These are phyloP conservation scores for Emmonsia crescens DNA, from an alignment of 2,329 filamentous ascomycete species.

Conservation along the genomic window DNA sequence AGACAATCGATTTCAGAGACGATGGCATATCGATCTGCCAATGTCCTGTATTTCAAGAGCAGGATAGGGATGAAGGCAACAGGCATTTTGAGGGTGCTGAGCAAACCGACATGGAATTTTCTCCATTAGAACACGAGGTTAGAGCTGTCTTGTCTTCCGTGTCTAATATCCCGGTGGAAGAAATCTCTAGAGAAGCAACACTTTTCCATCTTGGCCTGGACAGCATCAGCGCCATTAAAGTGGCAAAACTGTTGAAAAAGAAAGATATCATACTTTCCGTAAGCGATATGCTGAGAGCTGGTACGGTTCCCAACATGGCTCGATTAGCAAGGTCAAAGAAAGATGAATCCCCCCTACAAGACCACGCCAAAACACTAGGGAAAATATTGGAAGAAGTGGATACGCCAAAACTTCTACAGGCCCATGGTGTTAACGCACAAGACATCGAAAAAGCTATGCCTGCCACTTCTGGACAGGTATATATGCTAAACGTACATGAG, in stretches of 20 bases:
- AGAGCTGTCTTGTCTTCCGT: slow-evolving; percentile 42
- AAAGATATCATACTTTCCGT: slow-evolving; percentile 53
- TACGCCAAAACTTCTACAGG: slow-evolving; percentile 27
- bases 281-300: slow-evolving; percentile 57
- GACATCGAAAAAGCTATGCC: slow-evolving; percentile 52
- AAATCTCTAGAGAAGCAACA: slow-evolving; percentile 51
- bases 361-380: slow-evolving; percentile 17
- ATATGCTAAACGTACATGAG: slow-evolving; percentile 71
- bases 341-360: slow-evolving; percentile 9
- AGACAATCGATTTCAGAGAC: slow-evolving; percentile 45
- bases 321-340: slow-evolving; percentile 19
- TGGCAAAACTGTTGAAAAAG: slow-evolving; percentile 58
- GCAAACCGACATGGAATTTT: slow-evolving; percentile 17
- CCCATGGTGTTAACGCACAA: slow-evolving; percentile 31
- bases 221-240: slow-evolving; percentile 84
- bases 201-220: slow-evolving; percentile 82
- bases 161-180: slow-evolving; percentile 47
- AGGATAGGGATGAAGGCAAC: not conserved
- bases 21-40: slow-evolving; percentile 50
- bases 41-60: slow-evolving; percentile 3
- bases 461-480: slow-evolving; percentile 64
- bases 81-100: not conserved
- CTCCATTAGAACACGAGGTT: slow-evolving; percentile 30
- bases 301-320: slow-evolving; percentile 56
- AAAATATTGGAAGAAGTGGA: slow-evolving; percentile 31